Evolutionary conservation across 768 basidiomycete genomes (phyloP).

Genomic region (Hirschioporus abietinus): DNA sequence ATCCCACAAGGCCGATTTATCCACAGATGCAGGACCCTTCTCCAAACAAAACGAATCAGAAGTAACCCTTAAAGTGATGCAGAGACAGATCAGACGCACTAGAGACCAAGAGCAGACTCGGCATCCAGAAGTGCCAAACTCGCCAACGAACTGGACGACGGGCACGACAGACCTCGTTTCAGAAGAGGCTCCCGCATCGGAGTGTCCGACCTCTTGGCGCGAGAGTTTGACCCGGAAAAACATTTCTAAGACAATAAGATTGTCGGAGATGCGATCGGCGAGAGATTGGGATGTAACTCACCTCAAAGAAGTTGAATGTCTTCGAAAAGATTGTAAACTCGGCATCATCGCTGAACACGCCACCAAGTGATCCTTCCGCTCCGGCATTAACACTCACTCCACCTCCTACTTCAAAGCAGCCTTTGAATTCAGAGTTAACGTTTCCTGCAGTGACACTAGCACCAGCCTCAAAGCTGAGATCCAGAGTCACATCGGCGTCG

Average conservation of each 20-base stretch:
- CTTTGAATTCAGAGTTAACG: conserved; percentile 8
- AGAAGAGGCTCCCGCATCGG: not conserved
- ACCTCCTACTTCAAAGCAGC: conserved; percentile 19
- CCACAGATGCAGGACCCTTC: no score
- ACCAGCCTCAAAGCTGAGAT: not conserved
- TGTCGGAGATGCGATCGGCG: not conserved
- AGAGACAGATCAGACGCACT: not conserved
- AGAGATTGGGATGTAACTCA: not conserved
- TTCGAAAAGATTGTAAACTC: conserved; percentile 18
- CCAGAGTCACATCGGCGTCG: not conserved
- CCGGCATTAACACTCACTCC: conserved; percentile 17
- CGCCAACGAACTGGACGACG: not conserved
- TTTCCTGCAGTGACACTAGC: not conserved
- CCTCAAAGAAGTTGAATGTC: conserved; percentile 21
- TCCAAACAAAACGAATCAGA: not conserved
- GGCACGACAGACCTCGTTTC: not conserved
- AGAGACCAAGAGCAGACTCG: not conserved
- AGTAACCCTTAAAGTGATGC: not conserved
- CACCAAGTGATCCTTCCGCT: conserved; percentile 19
- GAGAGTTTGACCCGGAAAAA: not conserved
- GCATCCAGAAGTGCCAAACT: not conserved
- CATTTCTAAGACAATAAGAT: not conserved
- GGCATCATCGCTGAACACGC: conserved; percentile 17
- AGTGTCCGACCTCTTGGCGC: not conserved
- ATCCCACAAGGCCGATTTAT: no score